A percentile compares a stretch with the other conserved stretches of the same genome.
phyloP scores from a whole-genome alignment of 257 asterid genomes.

The Catharanthus roseus region DNA sequence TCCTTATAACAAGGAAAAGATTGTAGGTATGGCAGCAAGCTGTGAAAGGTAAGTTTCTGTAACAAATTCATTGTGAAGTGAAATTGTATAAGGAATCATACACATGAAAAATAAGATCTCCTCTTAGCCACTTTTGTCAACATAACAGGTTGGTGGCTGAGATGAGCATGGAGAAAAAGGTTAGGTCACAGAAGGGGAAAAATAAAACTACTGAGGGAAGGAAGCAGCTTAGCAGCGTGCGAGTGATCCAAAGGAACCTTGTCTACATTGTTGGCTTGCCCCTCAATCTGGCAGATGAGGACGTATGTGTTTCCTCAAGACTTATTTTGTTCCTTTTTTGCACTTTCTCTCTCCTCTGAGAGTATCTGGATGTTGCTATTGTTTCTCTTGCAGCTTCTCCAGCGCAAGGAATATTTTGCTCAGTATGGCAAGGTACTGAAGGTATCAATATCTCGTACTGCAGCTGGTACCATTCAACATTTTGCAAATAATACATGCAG shows the following conservation, averaged over 20 bases:
- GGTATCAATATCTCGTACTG: slow-evolving; percentile 90
- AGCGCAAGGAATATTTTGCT: slow-evolving; percentile 67
- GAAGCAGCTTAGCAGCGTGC: slow-evolving; percentile 84
- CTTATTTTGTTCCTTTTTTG: neutral
- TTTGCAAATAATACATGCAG: slow-evolving; percentile 88
- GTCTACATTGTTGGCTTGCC: slow-evolving; percentile 97
- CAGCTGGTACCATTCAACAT: slow-evolving; percentile 89
- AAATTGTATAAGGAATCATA: slow-evolving; percentile 4
- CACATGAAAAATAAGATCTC: slow-evolving; percentile 10
- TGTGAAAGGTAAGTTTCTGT: slow-evolving; percentile 54
- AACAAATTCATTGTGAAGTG: neutral
- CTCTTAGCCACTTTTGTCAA: slow-evolving; percentile 14
- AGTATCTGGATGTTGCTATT: neutral
- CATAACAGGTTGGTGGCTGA: slow-evolving; percentile 65
- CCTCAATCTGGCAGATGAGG: slow-evolving; percentile 82
- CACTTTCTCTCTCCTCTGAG: neutral
- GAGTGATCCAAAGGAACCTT: slow-evolving; percentile 89
- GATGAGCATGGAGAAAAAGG: slow-evolving; percentile 63
- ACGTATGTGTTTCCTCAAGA: slow-evolving; percentile 33
- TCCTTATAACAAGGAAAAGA: slow-evolving; percentile 95
- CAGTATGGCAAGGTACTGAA: slow-evolving; percentile 93
- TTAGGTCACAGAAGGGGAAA: slow-evolving; percentile 67
- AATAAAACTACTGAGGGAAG: slow-evolving; percentile 70
- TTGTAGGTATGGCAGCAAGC: slow-evolving; percentile 71
- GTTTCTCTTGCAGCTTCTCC: slow-evolving; percentile 68